Evolutionary conservation across 2,329 filamentous ascomycete genomes (phyloP), one percentile per base, ranked within the genome.

Genomic region (Curvularia sp.): DNA sequence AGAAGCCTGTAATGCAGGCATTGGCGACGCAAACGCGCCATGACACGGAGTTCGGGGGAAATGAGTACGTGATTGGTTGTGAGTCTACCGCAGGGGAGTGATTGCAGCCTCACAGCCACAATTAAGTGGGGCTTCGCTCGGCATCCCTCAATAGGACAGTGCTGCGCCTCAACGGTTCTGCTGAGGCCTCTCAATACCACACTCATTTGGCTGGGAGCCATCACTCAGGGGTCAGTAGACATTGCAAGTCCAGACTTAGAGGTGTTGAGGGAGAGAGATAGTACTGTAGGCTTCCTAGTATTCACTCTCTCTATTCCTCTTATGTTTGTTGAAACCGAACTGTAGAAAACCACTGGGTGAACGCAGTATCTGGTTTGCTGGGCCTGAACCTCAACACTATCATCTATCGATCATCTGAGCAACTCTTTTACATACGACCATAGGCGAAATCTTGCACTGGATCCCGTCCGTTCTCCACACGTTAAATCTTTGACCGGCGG

Each of bases 31-130:
- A 13, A 42, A 42, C 47, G 48, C 52, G 45, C 58, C 58, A 63
- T 60, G 60, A 63, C 60, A 59, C 54, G 57, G 57, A 48, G 51
- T 41, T 54, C 48, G 56, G 60, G 56, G 25, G 49, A 49, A 43
- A 2, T 58, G 23, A 47, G 27, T 9, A 23, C 30, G 45, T 55
- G 51, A 63, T 63, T 63, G 60, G 60, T 45, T 28, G 18, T 28
- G 34, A 23, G 34, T 46, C 18, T 9, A 8, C 47, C 19, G 21
- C 43, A 15, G 25, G 27, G 38, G 18, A 21, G 12, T 5, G 36
- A 34, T 30, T 39, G 38, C 23, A 28, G 15, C 27, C 27, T 28
- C 53, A 51, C 53, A 53, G 56, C 56, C 48, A 53, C 52, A 23
- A 42, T 25, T 8, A 36, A n/a, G 55, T 30, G 23, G 46, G 57